phyloP scores from a whole-genome alignment of 257 asterid genomes.

The Penstemon newberryi region DNA sequence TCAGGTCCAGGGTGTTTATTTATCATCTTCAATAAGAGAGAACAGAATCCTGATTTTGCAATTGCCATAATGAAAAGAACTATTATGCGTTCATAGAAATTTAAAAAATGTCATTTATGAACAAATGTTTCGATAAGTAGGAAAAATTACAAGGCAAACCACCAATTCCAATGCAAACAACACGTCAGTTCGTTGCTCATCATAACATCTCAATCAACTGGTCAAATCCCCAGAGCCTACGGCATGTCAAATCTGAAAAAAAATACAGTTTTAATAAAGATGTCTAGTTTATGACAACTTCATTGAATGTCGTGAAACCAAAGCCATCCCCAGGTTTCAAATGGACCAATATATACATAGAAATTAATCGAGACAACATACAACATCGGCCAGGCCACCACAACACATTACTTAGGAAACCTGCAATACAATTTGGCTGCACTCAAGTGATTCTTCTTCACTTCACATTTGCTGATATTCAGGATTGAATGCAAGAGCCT shows the following conservation, averaged over 20 bases:
- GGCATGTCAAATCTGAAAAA: slow-evolving; percentile 4
- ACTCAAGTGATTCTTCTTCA: background rate
- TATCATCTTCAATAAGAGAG: too few relatives aligned
- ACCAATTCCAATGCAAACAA: slow-evolving; percentile 17
- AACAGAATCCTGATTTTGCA: too few relatives aligned
- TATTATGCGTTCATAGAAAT: background rate
- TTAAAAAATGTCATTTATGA: background rate
- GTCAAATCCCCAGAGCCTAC: background rate
- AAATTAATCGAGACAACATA: slow-evolving; percentile 34
- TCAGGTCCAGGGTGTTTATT: too few relatives aligned
- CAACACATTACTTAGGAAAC: too few relatives aligned
- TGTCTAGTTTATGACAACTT: slow-evolving; percentile 20
- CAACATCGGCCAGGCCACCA: slow-evolving; percentile 24
- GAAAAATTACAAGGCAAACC: slow-evolving; percentile 23
- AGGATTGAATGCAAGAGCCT: slow-evolving; percentile 87
- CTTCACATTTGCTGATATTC: slow-evolving; percentile 72
- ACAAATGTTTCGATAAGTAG: slow-evolving; percentile 9
- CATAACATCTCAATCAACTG: slow-evolving; percentile 9
- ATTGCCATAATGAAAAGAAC: too few relatives aligned
- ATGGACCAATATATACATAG: slow-evolving; percentile 37
- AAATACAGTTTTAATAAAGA: slow-evolving; percentile 21
- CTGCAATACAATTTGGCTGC: too few relatives aligned
- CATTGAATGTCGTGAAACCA: slow-evolving; percentile 18
- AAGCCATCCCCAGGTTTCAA: slow-evolving; percentile 23
- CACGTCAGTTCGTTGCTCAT: slow-evolving; percentile 22